A percentile compares a stretch with the other conserved stretches of the same genome.
These are phyloP conservation scores for Alternaria ventricosa DNA, from an alignment of 2,329 filamentous ascomycete genomes.

Conservation along the genomic window DNA sequence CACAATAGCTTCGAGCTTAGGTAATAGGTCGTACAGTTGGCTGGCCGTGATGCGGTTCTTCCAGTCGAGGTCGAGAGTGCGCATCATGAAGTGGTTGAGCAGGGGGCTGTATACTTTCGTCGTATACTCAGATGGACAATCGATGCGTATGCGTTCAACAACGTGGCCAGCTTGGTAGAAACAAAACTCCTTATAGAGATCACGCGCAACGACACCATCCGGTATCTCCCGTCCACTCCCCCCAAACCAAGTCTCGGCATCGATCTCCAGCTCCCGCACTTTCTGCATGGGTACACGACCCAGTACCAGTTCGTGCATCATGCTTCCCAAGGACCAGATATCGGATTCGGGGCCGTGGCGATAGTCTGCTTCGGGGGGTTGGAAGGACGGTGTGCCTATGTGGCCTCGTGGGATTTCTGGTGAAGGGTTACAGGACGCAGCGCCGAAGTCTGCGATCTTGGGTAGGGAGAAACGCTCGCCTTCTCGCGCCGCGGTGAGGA, in stretches of 20 bases:
- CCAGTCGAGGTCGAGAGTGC: neutral
- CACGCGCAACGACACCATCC: neutral
- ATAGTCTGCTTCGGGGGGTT: neutral
- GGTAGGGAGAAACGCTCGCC: neutral
- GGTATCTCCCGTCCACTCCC: neutral
- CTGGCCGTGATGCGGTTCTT: neutral
- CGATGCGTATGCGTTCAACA: neutral
- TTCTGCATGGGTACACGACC: neutral
- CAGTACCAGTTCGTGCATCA: neutral
- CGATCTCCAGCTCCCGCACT: neutral
- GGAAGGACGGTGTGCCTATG: neutral
- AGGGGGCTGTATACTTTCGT: neutral
- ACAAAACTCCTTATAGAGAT: neutral
- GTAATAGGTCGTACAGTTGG: neutral
- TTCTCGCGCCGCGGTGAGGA: constrained; percentile 2
- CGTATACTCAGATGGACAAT: neutral
- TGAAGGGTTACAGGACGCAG: neutral
- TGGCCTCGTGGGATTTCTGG: neutral
- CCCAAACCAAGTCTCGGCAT: neutral
- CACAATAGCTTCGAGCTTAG: neutral
- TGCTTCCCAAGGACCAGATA: neutral
- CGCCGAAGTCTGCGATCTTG: constrained; percentile 5
- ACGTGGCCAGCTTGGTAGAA: neutral
- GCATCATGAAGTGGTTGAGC: neutral
- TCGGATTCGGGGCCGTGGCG: neutral